Conservation (phyloP, 768 basidiomycete species). For the Pleurotus tuber-regium region DNA sequence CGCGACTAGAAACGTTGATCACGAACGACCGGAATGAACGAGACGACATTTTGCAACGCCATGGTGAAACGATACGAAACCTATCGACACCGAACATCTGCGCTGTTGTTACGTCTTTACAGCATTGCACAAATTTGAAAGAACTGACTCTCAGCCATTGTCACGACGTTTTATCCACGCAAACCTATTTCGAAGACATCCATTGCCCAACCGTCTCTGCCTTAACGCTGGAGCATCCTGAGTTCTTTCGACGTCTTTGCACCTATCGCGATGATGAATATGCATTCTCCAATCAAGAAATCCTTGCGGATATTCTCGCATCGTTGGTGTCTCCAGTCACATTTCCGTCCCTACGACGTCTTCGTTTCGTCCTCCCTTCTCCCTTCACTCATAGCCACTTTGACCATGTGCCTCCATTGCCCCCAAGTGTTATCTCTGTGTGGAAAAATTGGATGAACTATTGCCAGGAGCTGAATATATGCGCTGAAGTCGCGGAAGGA, state of each 20-base stretch:
- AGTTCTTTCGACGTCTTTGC: conserved; percentile 4
- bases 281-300: neutral
- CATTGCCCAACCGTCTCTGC: conserved; percentile 1
- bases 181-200: neutral
- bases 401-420: neutral
- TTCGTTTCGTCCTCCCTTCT: conserved; percentile 1
- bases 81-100: neutral
- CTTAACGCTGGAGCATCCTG: neutral
- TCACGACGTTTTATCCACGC: neutral
- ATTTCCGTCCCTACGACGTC: conserved; percentile 1
- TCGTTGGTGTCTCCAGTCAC: neutral
- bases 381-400: neutral
- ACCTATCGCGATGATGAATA: neutral
- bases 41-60: neutral
- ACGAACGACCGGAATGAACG: neutral
- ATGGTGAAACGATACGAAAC: neutral
- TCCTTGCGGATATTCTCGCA: neutral
- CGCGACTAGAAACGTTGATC: conserved; percentile 3
- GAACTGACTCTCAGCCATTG: neutral
- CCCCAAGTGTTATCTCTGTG: neutral
- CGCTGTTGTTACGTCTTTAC: neutral
- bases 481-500: neutral
- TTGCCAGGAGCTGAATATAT: neutral
- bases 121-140: conserved; percentile 1
- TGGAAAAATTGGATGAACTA: neutral